Conservation (phyloP, 1,284 basidiomycete species). For the Leccinum fuscescens region DNA sequence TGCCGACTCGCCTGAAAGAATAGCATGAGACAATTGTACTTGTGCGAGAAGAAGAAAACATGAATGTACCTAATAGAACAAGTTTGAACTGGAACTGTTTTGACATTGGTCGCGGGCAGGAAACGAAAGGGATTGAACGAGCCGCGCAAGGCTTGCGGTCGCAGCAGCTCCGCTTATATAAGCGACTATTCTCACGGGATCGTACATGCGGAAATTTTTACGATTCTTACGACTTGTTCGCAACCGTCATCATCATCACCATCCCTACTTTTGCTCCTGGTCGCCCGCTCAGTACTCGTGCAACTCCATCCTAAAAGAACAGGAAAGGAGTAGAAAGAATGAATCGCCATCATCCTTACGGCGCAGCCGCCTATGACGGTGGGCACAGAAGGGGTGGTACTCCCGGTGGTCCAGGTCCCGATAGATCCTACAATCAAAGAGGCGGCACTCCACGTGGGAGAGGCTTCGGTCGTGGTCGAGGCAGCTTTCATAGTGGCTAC, state of each 20-base stretch:
- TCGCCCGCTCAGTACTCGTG: conserved; percentile 29
- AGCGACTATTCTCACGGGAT: conserved; percentile 29
- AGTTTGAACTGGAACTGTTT: conserved; percentile 89
- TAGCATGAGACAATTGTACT: neutral
- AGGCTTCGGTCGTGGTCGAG: conserved; percentile 62
- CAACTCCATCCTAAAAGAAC: conserved; percentile 31
- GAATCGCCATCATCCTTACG: conserved; percentile 88
- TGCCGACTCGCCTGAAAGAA: conserved; percentile 81
- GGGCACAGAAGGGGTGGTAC: conserved; percentile 60
- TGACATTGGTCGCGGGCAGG: conserved; percentile 53
- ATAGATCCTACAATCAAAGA: conserved; percentile 69
- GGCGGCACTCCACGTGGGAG: conserved; percentile 61
- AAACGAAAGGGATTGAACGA: conserved; percentile 4
- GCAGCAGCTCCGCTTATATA: conserved; percentile 23
- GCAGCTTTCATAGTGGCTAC: conserved; percentile 52
- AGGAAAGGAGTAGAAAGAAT: conserved; percentile 39
- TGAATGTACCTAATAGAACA: conserved; percentile 75
- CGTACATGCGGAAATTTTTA: conserved; percentile 29
- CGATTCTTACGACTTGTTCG: conserved; percentile 10
- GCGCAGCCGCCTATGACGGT: conserved; percentile 59
- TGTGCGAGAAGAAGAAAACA: neutral
- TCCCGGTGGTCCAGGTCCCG: conserved; percentile 63
- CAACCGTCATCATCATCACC: conserved; percentile 29
- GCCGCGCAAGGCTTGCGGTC: neutral
- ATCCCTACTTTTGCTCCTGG: conserved; percentile 25